Base-by-base conservation (phyloP, 179 eudicot species). In the Vitellaria paradoxa region DNA sequence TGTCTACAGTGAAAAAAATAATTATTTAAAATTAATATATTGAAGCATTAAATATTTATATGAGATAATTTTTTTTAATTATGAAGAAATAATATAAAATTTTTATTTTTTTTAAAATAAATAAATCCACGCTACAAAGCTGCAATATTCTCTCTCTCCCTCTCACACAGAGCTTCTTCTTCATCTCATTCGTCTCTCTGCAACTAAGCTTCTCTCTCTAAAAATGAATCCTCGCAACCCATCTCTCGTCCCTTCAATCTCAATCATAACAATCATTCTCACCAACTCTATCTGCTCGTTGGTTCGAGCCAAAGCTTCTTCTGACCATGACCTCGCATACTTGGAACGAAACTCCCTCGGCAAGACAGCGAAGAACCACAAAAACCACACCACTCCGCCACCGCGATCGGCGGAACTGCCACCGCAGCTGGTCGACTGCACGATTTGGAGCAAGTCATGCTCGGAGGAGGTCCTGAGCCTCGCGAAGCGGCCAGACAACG, bases 391-490 rank as follows among this genome's bases (percentile, higher is more conserved):
- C n/a, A 8, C 57, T 5, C 45, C 52, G 9, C 69, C 12, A 52
- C 66, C 17, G 53, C 61, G 12, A 49, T 10, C 73, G 12, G 57
- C 69, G 30, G 70, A 12, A 3, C 13, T 40, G 67, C 53, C 23
- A 9, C 70, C 46, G 46, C 21, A 15, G 45, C 17, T 7, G 24
- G 7, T 37, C 13, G 82, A 42, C 10, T 56, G 62, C 37, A 45
- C 13, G 11, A 66, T 42, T 1, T 73, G 87, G 89, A 77, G 62
- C 20, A 9, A 62, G 26, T 81, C 76, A 2, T 78, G 83, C 46
- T 76, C 86, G 30, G 82, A 63, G n/a, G 87, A 86, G 75, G 78
- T 91, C 4, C 49, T 87, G 64, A 45, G n/a, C 24, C 14, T 76
- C n/a, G 90, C 92, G 0, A 66, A 24, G 61, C 23, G 18, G 61